These are phyloP conservation scores for Cardiosporidium cionae DNA, from an alignment of 169 alveolate species.

Conservation along the genomic window DNA sequence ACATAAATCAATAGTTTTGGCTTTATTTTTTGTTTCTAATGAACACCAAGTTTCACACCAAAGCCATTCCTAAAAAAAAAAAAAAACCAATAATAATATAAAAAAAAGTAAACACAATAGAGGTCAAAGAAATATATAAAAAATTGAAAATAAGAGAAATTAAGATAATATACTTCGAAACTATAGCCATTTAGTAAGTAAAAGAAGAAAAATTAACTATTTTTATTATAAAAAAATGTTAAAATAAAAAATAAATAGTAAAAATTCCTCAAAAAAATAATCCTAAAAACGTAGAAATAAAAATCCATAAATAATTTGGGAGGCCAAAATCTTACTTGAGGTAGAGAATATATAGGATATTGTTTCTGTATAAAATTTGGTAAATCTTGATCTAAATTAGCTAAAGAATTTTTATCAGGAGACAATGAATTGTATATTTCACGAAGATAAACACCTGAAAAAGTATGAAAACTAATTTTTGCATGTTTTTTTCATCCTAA, in stretches of 20 bases:
- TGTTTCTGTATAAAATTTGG: constrained; percentile 52
- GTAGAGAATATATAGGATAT: constrained; percentile 44
- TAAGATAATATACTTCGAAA: too few relatives aligned
- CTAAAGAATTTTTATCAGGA: constrained; percentile 46
- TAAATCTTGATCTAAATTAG: constrained; percentile 60
- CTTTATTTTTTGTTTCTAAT: constrained; percentile 22
- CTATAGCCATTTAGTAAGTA: too few relatives aligned
- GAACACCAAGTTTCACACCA: constrained; percentile 68
- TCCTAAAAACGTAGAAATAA: too few relatives aligned
- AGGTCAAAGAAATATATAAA: too few relatives aligned
- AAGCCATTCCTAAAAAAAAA: constrained; percentile 43
- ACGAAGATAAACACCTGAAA: not conserved
- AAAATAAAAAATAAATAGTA: too few relatives aligned
- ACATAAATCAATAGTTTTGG: constrained; percentile 61
- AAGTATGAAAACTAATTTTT: constrained; percentile 1
- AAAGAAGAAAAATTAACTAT: too few relatives aligned
- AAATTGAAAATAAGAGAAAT: too few relatives aligned
- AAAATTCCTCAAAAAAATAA: too few relatives aligned
- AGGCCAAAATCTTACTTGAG: constrained; percentile 6
- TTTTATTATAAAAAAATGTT: too few relatives aligned
- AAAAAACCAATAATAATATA: not conserved
- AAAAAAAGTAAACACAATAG: too few relatives aligned
- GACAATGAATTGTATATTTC: constrained; percentile 23
- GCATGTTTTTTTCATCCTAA: not conserved
- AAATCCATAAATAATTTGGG: too few relatives aligned